phyloP scores from a whole-genome alignment of 176 grass and related monocot genomes.

The Paspalum notatum region DNA sequence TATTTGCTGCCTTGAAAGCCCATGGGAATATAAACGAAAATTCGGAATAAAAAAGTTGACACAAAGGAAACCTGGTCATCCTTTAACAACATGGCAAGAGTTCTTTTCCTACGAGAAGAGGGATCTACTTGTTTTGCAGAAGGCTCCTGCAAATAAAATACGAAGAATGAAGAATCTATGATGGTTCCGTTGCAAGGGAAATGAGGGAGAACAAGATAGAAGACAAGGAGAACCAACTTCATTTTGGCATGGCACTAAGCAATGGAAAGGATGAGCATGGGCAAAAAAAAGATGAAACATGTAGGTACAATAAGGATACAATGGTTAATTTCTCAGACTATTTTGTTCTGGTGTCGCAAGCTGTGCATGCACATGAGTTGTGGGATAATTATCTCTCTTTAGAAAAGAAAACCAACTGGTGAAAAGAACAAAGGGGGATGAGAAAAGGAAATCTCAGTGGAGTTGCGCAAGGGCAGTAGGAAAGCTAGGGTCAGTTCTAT shows the following conservation, averaged over 20 bases:
- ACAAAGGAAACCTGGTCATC: conserved; percentile 43
- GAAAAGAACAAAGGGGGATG: neutral
- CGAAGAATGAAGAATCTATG: conserved; percentile 41
- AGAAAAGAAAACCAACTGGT: conserved; percentile 32
- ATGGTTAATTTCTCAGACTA: conserved; percentile 11
- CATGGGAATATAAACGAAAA: conserved; percentile 21
- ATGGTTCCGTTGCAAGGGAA: conserved; percentile 6
- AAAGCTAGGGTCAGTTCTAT: conserved; percentile 1
- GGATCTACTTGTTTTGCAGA: conserved; percentile 38
- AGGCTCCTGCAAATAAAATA: conserved; percentile 53
- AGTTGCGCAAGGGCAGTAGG: neutral
- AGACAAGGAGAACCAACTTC: conserved; percentile 7
- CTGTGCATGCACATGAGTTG: neutral
- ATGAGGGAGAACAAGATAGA: neutral
- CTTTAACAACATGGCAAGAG: conserved; percentile 53
- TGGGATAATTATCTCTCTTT: neutral
- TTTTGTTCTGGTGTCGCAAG: conserved; percentile 17
- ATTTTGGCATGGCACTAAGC: neutral
- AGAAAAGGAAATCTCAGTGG: neutral
- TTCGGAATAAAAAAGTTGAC: conserved; percentile 1
- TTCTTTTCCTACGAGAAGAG: conserved; percentile 42
- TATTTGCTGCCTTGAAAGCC: conserved; percentile 11
- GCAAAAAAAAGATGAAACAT: conserved; percentile 18
- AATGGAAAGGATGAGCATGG: conserved; percentile 16
- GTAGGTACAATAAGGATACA: neutral